phyloP scores from a whole-genome alignment of 768 basidiomycete genomes.

The Lentinus brumalis region DNA sequence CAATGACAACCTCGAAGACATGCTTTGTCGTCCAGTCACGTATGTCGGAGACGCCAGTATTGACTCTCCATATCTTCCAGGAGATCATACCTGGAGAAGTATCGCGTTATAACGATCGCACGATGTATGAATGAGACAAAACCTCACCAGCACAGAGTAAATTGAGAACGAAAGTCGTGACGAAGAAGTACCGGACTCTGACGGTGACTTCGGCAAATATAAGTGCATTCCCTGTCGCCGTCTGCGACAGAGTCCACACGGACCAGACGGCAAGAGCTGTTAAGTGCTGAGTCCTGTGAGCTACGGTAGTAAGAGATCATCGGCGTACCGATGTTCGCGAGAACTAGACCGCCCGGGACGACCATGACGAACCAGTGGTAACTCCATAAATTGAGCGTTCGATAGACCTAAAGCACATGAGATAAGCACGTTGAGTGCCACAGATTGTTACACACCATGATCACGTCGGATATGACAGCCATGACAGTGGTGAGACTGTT shows the following conservation, averaged over 20 bases:
- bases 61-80: conserved; percentile 5
- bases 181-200: background rate
- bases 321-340: background rate
- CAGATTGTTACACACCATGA: background rate
- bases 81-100: background rate
- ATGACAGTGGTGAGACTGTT: background rate
- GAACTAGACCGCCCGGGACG: background rate
- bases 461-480: background rate
- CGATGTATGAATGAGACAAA: background rate
- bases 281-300: background rate
- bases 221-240: background rate
- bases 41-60: background rate
- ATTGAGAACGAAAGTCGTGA: background rate
- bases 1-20: conserved; percentile 7
- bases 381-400: background rate
- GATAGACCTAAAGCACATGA: background rate
- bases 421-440: background rate
- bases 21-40: conserved; percentile 1
- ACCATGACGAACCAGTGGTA: background rate
- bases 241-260: background rate
- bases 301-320: background rate
- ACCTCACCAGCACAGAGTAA: conserved; percentile 1
- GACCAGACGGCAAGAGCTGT: background rate
- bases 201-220: background rate
- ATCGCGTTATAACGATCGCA: background rate